phyloP scores from a whole-genome alignment of 768 basidiomycete species.

The Phanerochaete carnosa region DNA sequence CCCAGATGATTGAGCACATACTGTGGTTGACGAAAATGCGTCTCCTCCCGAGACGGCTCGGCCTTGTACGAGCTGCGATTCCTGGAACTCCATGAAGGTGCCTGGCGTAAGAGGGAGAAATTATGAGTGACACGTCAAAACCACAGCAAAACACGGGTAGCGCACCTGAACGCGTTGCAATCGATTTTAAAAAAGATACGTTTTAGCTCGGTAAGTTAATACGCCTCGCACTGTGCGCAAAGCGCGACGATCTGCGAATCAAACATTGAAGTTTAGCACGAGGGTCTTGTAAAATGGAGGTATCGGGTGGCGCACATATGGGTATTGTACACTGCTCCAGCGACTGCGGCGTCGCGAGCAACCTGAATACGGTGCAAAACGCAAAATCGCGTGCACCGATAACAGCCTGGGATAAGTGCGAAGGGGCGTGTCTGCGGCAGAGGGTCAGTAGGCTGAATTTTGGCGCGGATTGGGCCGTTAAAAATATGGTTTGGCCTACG shows the following conservation, averaged over 20 bases:
- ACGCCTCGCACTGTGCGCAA: not conserved
- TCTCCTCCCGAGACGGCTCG: conserved; percentile 4
- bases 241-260: not conserved
- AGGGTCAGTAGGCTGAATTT: not conserved
- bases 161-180: not conserved
- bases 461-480: not conserved
- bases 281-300: not conserved
- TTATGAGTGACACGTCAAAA: not conserved
- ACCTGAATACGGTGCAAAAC: not conserved
- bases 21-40: conserved; percentile 3
- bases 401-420: not conserved
- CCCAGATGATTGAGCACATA: conserved; percentile 1
- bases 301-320: conserved; percentile 6
- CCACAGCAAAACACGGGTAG: not conserved
- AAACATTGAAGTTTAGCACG: not conserved
- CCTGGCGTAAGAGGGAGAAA: not conserved
- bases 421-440: not conserved
- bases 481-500: not conserved
- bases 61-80: conserved; percentile 8
- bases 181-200: not conserved
- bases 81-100: not conserved
- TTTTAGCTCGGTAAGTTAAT: no score
- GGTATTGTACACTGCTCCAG: conserved; percentile 9
- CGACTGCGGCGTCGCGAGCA: not conserved
- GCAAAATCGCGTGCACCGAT: not conserved